Percentiles rank a stretch among this genome's conserved stretches.
Conservation (phyloP, 495 filamentous ascomycete genomes). For the Penicillium verhagenii region DNA sequence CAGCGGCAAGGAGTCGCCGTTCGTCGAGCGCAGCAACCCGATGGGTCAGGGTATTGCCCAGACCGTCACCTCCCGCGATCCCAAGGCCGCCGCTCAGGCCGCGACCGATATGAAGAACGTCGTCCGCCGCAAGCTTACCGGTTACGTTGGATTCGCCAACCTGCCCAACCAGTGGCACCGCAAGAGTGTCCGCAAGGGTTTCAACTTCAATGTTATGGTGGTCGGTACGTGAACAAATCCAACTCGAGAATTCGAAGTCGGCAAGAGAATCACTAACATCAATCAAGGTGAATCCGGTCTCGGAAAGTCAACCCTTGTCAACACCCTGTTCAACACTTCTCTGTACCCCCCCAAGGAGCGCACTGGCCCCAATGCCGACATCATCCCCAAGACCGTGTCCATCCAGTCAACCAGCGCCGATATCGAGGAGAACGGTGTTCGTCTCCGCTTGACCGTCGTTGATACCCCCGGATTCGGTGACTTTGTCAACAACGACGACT, state of each 20-base stretch:
- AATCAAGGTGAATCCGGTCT: slow-evolving; percentile 91
- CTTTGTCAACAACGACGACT: slow-evolving; percentile 99
- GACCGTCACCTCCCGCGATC: slow-evolving; percentile 77
- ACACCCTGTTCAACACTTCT: slow-evolving; percentile 99
- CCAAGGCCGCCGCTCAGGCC: slow-evolving; percentile 73
- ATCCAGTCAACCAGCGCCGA: slow-evolving; percentile 99
- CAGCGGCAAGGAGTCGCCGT: slow-evolving; percentile 58
- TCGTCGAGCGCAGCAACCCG: slow-evolving; percentile 60
- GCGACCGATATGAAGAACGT: slow-evolving; percentile 92
- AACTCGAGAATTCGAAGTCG: background rate
- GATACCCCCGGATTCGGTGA: slow-evolving; percentile 98
- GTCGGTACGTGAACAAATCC: slow-evolving; percentile 65
- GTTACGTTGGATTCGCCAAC: slow-evolving; percentile 98
- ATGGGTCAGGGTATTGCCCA: slow-evolving; percentile 60
- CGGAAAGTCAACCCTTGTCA: slow-evolving; percentile 98
- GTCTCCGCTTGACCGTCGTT: slow-evolving; percentile 93
- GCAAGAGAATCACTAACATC: background rate
- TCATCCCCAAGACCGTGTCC: slow-evolving; percentile 97
- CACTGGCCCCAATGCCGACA: slow-evolving; percentile 93
- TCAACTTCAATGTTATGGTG: slow-evolving; percentile 99
- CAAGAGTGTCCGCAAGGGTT: slow-evolving; percentile 99
- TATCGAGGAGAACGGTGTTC: slow-evolving; percentile 98
- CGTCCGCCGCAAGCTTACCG: slow-evolving; percentile 95
- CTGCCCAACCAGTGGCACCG: slow-evolving; percentile 99
- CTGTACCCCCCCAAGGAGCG: slow-evolving; percentile 98